phyloP scores from a whole-genome alignment of 2,329 filamentous ascomycete species.

The Penicillium sp. region DNA sequence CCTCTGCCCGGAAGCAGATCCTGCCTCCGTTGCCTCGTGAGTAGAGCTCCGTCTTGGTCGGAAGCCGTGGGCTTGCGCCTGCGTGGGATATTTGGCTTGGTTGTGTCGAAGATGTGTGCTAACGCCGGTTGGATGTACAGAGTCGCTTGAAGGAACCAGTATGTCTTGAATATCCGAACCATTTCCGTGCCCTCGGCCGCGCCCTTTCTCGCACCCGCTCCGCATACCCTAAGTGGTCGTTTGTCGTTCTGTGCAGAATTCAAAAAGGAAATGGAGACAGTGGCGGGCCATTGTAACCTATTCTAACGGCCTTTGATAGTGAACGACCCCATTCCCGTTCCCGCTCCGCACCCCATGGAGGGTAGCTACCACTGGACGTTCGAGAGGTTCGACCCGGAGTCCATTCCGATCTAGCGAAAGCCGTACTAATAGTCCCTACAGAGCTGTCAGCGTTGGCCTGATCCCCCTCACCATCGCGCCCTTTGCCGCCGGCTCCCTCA shows the following conservation, averaged over 20 bases:
- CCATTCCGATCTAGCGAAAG: not conserved
- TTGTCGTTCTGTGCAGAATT: not conserved
- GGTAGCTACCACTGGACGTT: constrained; percentile 99
- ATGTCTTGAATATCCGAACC: constrained; percentile 38
- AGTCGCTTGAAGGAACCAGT: constrained; percentile 75
- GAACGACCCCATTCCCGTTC: constrained; percentile 82
- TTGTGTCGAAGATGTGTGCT: constrained; percentile 37
- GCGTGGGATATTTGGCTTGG: not conserved
- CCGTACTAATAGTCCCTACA: constrained; percentile 36
- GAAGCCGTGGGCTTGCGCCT: not conserved
- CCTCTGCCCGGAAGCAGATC: constrained; percentile 71
- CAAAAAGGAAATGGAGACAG: not conserved
- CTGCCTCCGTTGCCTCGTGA: constrained; percentile 84
- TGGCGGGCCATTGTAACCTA: not conserved
- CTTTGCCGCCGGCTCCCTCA: constrained; percentile 87
- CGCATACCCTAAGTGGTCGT: not conserved
- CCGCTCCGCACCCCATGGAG: constrained; percentile 71
- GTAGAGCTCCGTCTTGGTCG: constrained; percentile 37
- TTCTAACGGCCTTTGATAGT: constrained; percentile 51
- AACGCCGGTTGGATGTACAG: constrained; percentile 51
- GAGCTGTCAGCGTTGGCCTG: constrained; percentile 75
- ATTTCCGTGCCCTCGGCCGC: constrained; percentile 4
- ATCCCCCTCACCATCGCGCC: constrained; percentile 86
- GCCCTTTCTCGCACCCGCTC: constrained; percentile 2
- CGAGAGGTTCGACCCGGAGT: constrained; percentile 60